phyloP scores from a whole-genome alignment of 2,329 filamentous ascomycete species.

The Amauroascus verrucosus region DNA sequence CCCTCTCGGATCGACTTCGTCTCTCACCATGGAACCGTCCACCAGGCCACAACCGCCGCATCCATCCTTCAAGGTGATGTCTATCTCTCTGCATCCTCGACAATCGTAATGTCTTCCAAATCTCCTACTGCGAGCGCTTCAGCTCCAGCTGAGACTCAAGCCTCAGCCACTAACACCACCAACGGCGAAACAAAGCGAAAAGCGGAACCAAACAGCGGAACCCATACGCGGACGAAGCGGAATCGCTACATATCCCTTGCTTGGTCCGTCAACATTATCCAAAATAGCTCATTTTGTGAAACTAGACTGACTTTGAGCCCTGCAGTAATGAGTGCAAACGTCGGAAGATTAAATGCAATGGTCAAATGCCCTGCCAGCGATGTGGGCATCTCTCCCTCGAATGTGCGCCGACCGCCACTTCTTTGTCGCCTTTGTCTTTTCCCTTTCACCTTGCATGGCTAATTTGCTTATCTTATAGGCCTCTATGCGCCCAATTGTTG shows the following conservation, averaged over 20 bases:
- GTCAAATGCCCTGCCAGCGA: slow-evolving; percentile 53
- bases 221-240: slow-evolving; percentile 49
- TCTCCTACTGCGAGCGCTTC: slow-evolving; percentile 3
- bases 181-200: slow-evolving; percentile 30
- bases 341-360: slow-evolving; percentile 60
- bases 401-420: slow-evolving; percentile 30
- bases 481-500: slow-evolving; percentile 59
- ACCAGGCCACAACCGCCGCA: not conserved
- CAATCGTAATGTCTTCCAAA: slow-evolving; percentile 3
- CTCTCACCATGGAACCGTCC: not conserved
- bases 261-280: slow-evolving; percentile 39
- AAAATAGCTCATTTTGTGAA: not conserved
- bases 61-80: not conserved
- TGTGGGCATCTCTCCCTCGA: slow-evolving; percentile 55
- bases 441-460: not conserved
- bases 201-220: slow-evolving; percentile 35
- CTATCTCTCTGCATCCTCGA: not conserved
- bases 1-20: not conserved
- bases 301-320: not conserved
- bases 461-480: slow-evolving; percentile 25
- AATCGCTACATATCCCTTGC: slow-evolving; percentile 59
- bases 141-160: not conserved
- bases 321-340: slow-evolving; percentile 54
- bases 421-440: not conserved
- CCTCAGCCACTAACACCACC: not conserved